Evolutionary conservation across 2,329 filamentous ascomycete genomes (phyloP).

Genomic region (Paramyrothecium sp.): DNA sequence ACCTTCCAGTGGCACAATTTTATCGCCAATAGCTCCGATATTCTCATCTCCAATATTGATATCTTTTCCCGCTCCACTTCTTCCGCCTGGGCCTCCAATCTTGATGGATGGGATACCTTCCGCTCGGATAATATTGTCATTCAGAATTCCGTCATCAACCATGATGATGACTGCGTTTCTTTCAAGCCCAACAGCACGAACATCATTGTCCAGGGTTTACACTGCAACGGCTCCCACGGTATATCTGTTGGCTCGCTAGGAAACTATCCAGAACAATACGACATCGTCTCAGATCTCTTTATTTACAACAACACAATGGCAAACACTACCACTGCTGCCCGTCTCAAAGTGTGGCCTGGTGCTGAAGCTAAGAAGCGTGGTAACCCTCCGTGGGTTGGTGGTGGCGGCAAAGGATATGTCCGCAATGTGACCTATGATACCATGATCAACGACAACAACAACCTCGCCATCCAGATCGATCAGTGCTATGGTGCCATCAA

Average conservation of each 20-base stretch:
- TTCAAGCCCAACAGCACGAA: slow-evolving; percentile 73
- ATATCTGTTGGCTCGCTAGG: slow-evolving; percentile 71
- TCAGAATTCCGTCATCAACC: slow-evolving; percentile 57
- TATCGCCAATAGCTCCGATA: slow-evolving; percentile 62
- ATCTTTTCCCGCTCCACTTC: slow-evolving; percentile 54
- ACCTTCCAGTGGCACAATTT: slow-evolving; percentile 42
- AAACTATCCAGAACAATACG: slow-evolving; percentile 60
- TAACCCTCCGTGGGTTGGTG: slow-evolving; percentile 54
- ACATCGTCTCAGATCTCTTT: slow-evolving; percentile 66
- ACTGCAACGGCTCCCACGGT: slow-evolving; percentile 67
- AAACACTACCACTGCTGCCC: slow-evolving; percentile 60
- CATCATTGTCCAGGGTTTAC: slow-evolving; percentile 63
- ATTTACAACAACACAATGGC: slow-evolving; percentile 58
- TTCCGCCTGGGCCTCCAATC: slow-evolving; percentile 57
- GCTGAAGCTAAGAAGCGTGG: slow-evolving; percentile 12
- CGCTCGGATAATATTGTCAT: slow-evolving; percentile 62
- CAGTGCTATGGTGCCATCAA: slow-evolving; percentile 15
- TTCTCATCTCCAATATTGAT: slow-evolving; percentile 62
- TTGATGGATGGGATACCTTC: slow-evolving; percentile 64
- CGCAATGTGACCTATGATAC: slow-evolving; percentile 65
- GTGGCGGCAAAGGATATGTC: slow-evolving; percentile 48
- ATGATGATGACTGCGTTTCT: slow-evolving; percentile 58
- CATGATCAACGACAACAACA: slow-evolving; percentile 58
- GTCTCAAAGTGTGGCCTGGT: slow-evolving; percentile 73
- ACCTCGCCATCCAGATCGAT: slow-evolving; percentile 27